Base-by-base conservation (phyloP, 345 rosid species). In the Populus deltoides region DNA sequence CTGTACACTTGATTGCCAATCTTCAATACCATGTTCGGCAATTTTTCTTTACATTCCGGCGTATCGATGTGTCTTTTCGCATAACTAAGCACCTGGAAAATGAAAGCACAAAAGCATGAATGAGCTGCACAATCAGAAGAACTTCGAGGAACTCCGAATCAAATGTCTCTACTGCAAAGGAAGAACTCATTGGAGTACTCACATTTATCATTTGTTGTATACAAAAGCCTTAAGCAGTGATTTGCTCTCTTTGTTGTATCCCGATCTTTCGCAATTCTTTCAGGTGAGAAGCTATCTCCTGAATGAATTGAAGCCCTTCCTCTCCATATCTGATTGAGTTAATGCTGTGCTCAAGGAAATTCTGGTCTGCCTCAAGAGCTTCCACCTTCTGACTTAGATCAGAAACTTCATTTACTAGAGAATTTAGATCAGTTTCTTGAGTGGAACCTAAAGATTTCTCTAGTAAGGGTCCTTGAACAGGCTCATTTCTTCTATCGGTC, bases 231-330 rank as follows among this genome's bases (percentile, higher is more conserved):
- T 80, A 86, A 74, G 79, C 55, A 79, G 81, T 78, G 55, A 68
- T 71, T 66, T 81, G 76, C 53, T 83, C 72, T 66, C 53, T 82
- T 76, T 77, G 79, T 70, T 63, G 81, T 74, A 72, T 71, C 70
- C 86, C 80, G 13, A 83, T 77, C 69, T 75, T 84, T 70, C 86
- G 81, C 55, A 90, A 68, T 73, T 78, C 88, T 74, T 82, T 85
- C 72, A 88, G 75, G 55, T 85, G 86, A 69, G 82, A 63, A 80
- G 91, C 91, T 84, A 90, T 83, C 69, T 90, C 90, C 79, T 73
- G 76, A 16, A 89, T 83, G 51, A 88, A 86, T 29, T 70, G 75
- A 27, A 86, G 72, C 10, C 90, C 88, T 29, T 89, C 89, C 18
- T 80, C 74, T 41, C 89, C 92, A 7, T 76, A 66, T 47, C 68